Base-by-base conservation (phyloP, 2,329 filamentous ascomycete species). In the Lasiodiplodia sp. region DNA sequence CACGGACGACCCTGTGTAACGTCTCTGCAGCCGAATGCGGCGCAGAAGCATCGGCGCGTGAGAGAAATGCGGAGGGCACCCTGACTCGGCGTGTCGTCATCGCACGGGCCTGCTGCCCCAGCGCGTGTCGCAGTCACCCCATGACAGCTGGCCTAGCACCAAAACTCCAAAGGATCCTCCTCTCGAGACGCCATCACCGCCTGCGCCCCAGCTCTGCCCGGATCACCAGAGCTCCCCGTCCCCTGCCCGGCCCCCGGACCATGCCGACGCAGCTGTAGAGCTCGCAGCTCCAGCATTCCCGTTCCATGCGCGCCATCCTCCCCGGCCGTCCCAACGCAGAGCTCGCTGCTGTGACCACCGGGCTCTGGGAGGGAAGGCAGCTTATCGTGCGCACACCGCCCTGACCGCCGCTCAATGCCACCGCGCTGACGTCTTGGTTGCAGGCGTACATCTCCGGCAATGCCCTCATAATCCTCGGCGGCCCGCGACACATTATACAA, bases 401-500 rank as follows among this genome's bases (percentile, higher is more conserved):
- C 44, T 23, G 49, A 70, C 66, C 60, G 23, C 53, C 70, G 62
- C 25, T 44, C 28, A 55, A 21, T 69, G 11, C 66, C 44, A 25
- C 53, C 47, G 57, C 37, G 51, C 65, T 68, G 55, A 66, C 34
- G 34, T 69, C 68, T 37, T 69, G 63, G 58, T 53, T 56, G 66
- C 70, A 96, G 93, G 88, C 89, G 64, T 99, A 98, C 81, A 91
- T 97, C 72, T 96, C 92, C 70, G 95, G 95, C 75, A 92, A 91
- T 80, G 93, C 93, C 70, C 88, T 98, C 72, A 89, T 96, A 66
- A 90, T 99, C 74, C 89, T 98, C 73, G 66, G 47, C 57, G 67
- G 67, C 51, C 89, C 63, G 87, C 92, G 65, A 86, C 90, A 70
- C 87, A 87, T 97, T 71, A 81, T 97, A 40, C 96, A 99, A 80